Percentiles rank a stretch among this genome's conserved stretches.
phyloP scores from a whole-genome alignment of 2,329 filamentous ascomycete genomes.

The Penicillium occitanis region DNA sequence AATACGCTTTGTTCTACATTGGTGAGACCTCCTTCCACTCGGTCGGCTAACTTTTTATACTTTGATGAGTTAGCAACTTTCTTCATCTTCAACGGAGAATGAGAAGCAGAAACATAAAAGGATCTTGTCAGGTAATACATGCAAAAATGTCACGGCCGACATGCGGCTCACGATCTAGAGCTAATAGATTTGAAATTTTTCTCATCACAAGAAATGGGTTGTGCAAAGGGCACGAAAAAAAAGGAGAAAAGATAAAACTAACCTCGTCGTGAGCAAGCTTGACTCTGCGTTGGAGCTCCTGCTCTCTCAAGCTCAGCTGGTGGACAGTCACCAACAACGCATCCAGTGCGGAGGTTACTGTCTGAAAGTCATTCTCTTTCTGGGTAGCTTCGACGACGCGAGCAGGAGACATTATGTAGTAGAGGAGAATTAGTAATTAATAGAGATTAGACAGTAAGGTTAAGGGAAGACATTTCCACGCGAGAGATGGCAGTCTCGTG shows the following conservation, averaged over 20 bases:
- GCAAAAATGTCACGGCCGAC: slow-evolving; percentile 64
- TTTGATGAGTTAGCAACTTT: slow-evolving; percentile 32
- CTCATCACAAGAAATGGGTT: slow-evolving; percentile 48
- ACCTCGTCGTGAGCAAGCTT: slow-evolving; percentile 45
- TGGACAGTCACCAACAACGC: slow-evolving; percentile 44
- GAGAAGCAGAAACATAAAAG: slow-evolving; percentile 24
- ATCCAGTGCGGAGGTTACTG: slow-evolving; percentile 43
- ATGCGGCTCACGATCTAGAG: slow-evolving; percentile 78
- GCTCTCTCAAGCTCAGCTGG: slow-evolving; percentile 41
- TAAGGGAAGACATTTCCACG: neutral
- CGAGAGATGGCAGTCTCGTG: neutral
- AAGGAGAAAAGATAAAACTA: slow-evolving; percentile 23
- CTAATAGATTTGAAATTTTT: slow-evolving; percentile 56
- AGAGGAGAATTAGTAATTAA: neutral
- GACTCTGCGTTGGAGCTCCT: slow-evolving; percentile 38
- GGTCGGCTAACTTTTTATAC: slow-evolving; percentile 38
- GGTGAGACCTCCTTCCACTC: slow-evolving; percentile 32
- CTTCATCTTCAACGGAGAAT: slow-evolving; percentile 17
- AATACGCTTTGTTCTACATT: slow-evolving; percentile 32
- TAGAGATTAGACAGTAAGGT: neutral
- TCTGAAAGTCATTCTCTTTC: slow-evolving; percentile 38
- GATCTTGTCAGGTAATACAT: slow-evolving; percentile 56
- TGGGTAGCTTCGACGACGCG: slow-evolving; percentile 31
- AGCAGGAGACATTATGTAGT: slow-evolving; percentile 35
- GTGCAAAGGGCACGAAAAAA: slow-evolving; percentile 14